Conservation (phyloP, 345 rosid genomes). For the Balakata baccata region DNA sequence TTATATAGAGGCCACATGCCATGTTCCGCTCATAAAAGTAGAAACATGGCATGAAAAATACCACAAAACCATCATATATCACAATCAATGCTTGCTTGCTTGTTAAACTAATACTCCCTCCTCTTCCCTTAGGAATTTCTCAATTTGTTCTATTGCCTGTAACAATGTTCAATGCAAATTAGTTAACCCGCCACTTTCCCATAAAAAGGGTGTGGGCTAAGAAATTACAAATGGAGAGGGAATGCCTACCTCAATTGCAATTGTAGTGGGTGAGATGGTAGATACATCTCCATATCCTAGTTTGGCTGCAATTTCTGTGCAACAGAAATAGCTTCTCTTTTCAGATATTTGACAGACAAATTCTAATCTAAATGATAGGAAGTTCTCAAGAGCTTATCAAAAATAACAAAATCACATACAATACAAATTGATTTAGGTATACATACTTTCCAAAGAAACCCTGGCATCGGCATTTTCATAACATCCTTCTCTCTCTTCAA, state of each 20-base stretch:
- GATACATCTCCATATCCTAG: slow-evolving; percentile 62
- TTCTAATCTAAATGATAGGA: background rate
- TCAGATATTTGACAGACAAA: background rate
- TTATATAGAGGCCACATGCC: background rate
- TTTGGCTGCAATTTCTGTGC: slow-evolving; percentile 74
- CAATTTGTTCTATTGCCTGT: slow-evolving; percentile 60
- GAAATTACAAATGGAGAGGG: slow-evolving; percentile 1
- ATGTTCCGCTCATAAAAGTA: slow-evolving; percentile 3
- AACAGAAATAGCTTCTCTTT: background rate
- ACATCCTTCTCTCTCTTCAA: slow-evolving; percentile 64
- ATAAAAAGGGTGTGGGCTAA: background rate
- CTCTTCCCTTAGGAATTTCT: slow-evolving; percentile 35
- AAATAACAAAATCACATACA: background rate
- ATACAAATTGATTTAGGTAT: background rate
- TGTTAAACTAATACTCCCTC: slow-evolving; percentile 2
- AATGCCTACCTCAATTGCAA: slow-evolving; percentile 69
- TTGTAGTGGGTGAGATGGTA: slow-evolving; percentile 57
- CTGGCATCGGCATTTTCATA: slow-evolving; percentile 76
- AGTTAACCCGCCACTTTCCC: background rate
- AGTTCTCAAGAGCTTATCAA: background rate
- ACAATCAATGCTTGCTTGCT: too few relatives aligned
- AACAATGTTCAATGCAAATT: background rate
- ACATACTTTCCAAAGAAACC: slow-evolving; percentile 77
- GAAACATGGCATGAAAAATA: background rate
- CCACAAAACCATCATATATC: background rate